phyloP scores from a whole-genome alignment of 345 rosid species.

The Melaleuca quinquenervia region DNA sequence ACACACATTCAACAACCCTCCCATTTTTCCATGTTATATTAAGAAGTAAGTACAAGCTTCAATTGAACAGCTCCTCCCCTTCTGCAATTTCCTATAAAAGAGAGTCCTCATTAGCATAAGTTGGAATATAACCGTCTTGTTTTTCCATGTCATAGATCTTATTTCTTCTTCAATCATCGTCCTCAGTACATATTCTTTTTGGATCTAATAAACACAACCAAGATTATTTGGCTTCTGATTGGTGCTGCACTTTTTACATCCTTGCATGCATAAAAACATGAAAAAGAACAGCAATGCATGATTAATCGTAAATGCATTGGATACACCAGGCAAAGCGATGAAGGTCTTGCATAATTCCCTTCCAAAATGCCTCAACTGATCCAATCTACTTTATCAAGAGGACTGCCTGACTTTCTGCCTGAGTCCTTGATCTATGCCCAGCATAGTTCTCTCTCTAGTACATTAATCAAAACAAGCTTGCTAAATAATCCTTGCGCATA shows the following conservation, averaged over 20 bases:
- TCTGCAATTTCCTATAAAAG: neutral
- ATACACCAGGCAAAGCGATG: neutral
- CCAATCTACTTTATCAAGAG: neutral
- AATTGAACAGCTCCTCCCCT: fast-evolving
- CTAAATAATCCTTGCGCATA: neutral
- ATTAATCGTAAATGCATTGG: neutral
- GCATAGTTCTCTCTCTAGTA: neutral
- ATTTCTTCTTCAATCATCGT: neutral
- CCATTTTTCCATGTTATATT: neutral
- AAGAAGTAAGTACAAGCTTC: neutral
- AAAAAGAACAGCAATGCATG: neutral
- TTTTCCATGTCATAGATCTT: neutral
- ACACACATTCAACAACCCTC: neutral
- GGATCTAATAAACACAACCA: neutral
- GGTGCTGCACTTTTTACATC: neutral
- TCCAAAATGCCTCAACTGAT: neutral
- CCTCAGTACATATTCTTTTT: neutral
- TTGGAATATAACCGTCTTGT: neutral
- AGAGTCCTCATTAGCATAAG: neutral
- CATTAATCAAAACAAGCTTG: neutral
- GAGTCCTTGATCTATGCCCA: neutral
- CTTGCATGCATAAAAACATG: neutral
- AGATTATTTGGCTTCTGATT: neutral
- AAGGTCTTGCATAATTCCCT: neutral
- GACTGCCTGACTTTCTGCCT: neutral